These are phyloP conservation scores for Stentor coeruleus DNA, from an alignment of 73 alveolate genomes.

Conservation along the genomic window DNA sequence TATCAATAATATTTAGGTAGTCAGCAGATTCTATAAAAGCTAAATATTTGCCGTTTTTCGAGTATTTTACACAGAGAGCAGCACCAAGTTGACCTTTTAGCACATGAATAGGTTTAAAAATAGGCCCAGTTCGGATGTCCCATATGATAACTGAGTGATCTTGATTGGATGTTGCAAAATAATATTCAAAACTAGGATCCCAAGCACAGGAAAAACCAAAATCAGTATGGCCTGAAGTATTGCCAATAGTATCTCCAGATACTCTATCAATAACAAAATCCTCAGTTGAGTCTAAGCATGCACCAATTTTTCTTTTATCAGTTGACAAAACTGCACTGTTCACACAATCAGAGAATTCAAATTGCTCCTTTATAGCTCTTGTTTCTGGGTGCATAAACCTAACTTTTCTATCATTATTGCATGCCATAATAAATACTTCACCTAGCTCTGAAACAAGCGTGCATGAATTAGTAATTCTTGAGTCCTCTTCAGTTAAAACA, in stretches of 20 bases:
- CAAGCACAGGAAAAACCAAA: constrained; percentile 17
- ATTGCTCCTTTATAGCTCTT: neutral
- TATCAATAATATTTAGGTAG: neutral
- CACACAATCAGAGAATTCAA: neutral
- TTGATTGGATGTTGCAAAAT: constrained; percentile 14
- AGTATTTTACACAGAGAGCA: neutral
- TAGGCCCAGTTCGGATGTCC: neutral
- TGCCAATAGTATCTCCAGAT: neutral
- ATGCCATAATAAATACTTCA: neutral
- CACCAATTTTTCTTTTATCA: neutral
- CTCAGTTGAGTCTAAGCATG: neutral
- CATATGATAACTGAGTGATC: constrained; percentile 16
- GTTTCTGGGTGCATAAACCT: constrained; percentile 2
- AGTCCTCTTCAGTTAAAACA: neutral
- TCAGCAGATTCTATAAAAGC: constrained; percentile 32
- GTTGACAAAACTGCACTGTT: neutral
- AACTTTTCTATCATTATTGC: constrained; percentile 23
- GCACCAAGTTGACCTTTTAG: neutral
- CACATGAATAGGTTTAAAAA: neutral
- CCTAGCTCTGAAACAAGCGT: neutral
- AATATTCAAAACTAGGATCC: constrained; percentile 5
- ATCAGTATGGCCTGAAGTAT: neutral
- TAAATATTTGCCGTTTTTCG: constrained; percentile 20
- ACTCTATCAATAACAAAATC: neutral
- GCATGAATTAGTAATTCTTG: constrained; percentile 1